Base-by-base conservation (phyloP, 352 stramenopile species). In the Globisporangium barbulae region DNA sequence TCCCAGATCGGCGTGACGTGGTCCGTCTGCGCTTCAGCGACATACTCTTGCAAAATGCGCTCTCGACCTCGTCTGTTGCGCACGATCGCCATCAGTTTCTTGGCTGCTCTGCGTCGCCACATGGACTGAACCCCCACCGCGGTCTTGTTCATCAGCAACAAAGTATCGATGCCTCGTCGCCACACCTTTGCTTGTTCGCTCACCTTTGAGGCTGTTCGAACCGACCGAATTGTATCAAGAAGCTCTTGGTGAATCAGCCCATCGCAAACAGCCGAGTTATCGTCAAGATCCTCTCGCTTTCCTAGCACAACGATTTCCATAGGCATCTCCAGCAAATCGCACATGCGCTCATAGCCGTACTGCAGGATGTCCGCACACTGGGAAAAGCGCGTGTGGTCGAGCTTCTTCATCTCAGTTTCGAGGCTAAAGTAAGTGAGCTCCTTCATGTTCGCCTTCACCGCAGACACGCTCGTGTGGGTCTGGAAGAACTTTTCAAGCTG, bases 401-500 rank as follows among this genome's bases (percentile, higher is more conserved):
- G 61, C 19, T 71, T 77, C 44, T 77, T 81, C 25, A 87, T 71
- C 12, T 88, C 76, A 1, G 70, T 79, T 61, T 84, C 76, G 39
- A 73, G 63, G 0, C 62, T 47, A 28, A 80, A 91, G 35, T 82
- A 76, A 4, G 75, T 86, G 22, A 94, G 80, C 42, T 69, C 70
- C 25, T 72, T 63, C 72, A 88, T 85, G n/a, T 69, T 66, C 12
- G 59, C 49, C 57, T 92, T 92, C 17, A 93, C 77, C 21, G 87
- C 75, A 0, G 78, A 77, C 15, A 90, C 72, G 5, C 80, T 91
- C 21, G 55, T 68, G 61, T 85, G 62, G 5, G 58, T 37, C 3
- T 74, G 59, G 37, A 94, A 89, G 55, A 94, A 93, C 13, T 64
- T 69, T n/a, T 83, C 62, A 2, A 94, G 71, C 47, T 93, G 83